phyloP scores from a whole-genome alignment of 768 basidiomycete species.

The Boletus pseudo-olivaceus region DNA sequence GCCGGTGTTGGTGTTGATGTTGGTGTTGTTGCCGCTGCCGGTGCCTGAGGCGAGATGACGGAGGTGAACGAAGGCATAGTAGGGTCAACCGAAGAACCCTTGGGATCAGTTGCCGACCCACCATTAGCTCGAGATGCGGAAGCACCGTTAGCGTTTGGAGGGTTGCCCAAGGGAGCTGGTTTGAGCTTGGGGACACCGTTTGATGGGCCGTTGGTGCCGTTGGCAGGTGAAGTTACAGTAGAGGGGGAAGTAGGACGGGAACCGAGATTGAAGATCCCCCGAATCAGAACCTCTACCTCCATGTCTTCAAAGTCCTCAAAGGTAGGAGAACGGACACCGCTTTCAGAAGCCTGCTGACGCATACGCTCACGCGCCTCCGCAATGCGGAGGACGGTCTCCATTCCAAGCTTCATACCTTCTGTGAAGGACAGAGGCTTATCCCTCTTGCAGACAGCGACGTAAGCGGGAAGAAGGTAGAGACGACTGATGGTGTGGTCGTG shows the following conservation, averaged over 20 bases:
- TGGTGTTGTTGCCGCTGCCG: not conserved
- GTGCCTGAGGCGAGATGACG: conserved; percentile 10
- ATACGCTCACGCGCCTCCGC: conserved; percentile 41
- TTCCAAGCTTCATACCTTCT: conserved; percentile 43
- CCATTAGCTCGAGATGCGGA: conserved; percentile 25
- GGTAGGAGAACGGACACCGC: conserved; percentile 29
- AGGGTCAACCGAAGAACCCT: conserved; percentile 22
- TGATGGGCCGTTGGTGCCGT: conserved; percentile 10
- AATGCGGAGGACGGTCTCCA: conserved; percentile 36
- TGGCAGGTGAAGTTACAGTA: conserved; percentile 3
- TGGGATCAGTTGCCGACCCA: conserved; percentile 29
- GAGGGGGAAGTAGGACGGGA: conserved; percentile 26
- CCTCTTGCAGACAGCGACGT: conserved; percentile 34
- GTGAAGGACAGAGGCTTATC: conserved; percentile 34
- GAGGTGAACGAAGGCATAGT: conserved; percentile 18
- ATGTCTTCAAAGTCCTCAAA: conserved; percentile 32
- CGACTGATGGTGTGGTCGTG: conserved; percentile 34
- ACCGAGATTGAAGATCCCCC: conserved; percentile 28
- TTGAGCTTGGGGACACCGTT: conserved; percentile 17
- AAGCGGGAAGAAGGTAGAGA: conserved; percentile 36
- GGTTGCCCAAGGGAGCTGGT: conserved; percentile 17
- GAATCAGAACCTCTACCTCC: conserved; percentile 25
- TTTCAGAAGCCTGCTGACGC: conserved; percentile 32
- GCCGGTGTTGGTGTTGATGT: not conserved
- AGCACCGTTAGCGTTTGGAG: conserved; percentile 21